These are phyloP conservation scores for Cystobasidiopsis lactophilus DNA, from an alignment of 768 basidiomycete genomes.

Conservation along the genomic window DNA sequence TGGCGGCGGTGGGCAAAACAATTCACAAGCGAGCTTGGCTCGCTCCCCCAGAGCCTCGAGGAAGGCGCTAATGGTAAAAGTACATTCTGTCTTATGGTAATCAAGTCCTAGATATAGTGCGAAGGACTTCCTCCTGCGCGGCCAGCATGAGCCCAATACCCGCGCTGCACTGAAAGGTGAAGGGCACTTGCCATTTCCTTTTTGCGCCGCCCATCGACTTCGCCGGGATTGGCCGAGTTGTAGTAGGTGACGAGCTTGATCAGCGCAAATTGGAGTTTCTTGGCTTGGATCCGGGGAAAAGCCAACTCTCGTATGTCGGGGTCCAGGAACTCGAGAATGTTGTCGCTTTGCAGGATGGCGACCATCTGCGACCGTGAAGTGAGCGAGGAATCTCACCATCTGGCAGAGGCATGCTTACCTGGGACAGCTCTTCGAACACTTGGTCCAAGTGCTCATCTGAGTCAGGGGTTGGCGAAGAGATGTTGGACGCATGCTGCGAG, in stretches of 20 bases:
- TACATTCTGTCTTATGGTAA: no score
- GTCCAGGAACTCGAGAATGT: constrained; percentile 14
- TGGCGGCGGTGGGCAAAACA: no score
- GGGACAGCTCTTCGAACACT: constrained; percentile 17
- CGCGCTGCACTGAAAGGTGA: neutral
- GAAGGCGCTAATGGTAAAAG: no score
- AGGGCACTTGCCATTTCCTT: neutral
- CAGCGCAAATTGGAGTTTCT: constrained; percentile 21
- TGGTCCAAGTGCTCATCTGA: constrained; percentile 9
- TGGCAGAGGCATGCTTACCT: constrained; percentile 9
- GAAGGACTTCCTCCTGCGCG: no score
- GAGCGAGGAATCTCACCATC: no score
- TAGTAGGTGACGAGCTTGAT: constrained; percentile 21
- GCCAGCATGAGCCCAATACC: neutral
- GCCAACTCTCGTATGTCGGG: constrained; percentile 19
- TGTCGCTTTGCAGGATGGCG: constrained; percentile 9
- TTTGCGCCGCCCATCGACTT: neutral
- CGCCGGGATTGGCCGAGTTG: constrained; percentile 12
- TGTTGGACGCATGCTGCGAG: constrained; percentile 7
- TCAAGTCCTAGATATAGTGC: no score
- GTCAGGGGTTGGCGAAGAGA: neutral
- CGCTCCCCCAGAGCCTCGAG: no score
- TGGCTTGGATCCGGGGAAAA: constrained; percentile 22
- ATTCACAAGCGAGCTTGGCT: no score
- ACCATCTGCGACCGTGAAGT: constrained; percentile 4